Percentiles rank a stretch among this genome's conserved stretches.
These are phyloP conservation scores for Phragmites australis DNA, from an alignment of 176 grass and related monocot species.

Conservation along the genomic window DNA sequence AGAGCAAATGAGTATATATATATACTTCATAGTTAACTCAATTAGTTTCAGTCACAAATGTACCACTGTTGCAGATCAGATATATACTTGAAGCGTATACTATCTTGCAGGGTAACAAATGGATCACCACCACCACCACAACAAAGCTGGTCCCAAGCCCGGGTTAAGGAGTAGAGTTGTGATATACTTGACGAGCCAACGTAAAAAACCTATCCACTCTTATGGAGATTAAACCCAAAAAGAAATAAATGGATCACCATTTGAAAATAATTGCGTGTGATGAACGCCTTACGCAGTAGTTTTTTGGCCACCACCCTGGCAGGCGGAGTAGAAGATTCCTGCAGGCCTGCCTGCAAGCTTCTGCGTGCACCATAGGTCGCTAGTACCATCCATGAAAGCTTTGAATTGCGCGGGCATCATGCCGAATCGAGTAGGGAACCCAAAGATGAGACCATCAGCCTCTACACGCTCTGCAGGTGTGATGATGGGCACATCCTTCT, in stretches of 20 bases:
- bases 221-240: no score
- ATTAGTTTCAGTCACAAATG: not conserved
- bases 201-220: no score
- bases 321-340: slow-evolving; percentile 68
- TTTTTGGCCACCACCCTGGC: slow-evolving; percentile 75
- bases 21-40: not conserved
- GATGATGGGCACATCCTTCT: slow-evolving; percentile 51
- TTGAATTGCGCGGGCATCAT: slow-evolving; percentile 74
- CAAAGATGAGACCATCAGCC: slow-evolving; percentile 68
- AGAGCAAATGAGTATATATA: not conserved
- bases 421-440: slow-evolving; percentile 76
- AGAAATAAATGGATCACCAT: no score
- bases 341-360: slow-evolving; percentile 72
- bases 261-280: no score
- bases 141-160: no score
- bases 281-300: slow-evolving; percentile 54
- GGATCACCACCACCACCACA: no score
- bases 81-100: not conserved
- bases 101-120: not conserved
- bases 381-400: slow-evolving; percentile 66
- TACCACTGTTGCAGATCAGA: not conserved
- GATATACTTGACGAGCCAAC: no score
- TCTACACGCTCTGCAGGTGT: slow-evolving; percentile 43
- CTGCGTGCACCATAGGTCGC: slow-evolving; percentile 59
- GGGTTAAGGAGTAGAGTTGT: no score